phyloP scores from a whole-genome alignment of 306 rosid species.

The Cucurbita maxima region DNA sequence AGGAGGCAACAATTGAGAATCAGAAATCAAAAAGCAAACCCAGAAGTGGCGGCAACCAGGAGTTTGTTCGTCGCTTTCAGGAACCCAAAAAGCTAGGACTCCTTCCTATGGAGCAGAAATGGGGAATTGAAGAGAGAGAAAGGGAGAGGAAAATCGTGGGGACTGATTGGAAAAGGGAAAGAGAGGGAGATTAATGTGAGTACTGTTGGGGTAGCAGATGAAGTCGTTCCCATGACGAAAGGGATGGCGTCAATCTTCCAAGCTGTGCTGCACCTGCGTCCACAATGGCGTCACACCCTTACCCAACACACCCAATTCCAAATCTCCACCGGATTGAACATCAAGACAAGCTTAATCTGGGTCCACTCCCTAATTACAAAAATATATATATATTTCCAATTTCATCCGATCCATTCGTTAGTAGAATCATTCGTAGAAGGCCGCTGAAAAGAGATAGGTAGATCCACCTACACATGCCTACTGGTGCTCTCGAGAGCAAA shows the following conservation, averaged over 20 bases:
- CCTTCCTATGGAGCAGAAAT: not conserved
- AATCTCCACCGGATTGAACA: not conserved
- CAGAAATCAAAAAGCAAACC: not conserved
- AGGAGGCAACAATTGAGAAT: not conserved
- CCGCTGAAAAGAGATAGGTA: too few species aligned
- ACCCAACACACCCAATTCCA: not conserved
- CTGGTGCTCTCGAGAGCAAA: too few species aligned
- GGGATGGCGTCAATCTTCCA: not conserved
- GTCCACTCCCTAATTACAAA: too few species aligned
- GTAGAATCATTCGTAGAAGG: too few species aligned
- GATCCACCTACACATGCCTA: too few species aligned
- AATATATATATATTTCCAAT: too few species aligned
- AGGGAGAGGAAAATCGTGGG: not conserved
- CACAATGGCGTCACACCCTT: not conserved
- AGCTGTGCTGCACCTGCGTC: not conserved
- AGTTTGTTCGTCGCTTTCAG: not conserved
- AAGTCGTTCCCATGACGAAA: slow-evolving; percentile 1
- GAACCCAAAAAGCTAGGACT: not conserved
- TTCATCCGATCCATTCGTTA: too few species aligned
- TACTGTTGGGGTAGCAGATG: not conserved
- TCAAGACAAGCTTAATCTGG: not conserved
- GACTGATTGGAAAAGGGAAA: not conserved
- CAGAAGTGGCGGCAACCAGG: not conserved
- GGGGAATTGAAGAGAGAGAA: not conserved
- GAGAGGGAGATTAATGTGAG: not conserved